Evolutionary conservation across 176 grass and related monocot species (phyloP), one percentile per base, ranked within the genome.

Genomic region (Musa beccarii): DNA sequence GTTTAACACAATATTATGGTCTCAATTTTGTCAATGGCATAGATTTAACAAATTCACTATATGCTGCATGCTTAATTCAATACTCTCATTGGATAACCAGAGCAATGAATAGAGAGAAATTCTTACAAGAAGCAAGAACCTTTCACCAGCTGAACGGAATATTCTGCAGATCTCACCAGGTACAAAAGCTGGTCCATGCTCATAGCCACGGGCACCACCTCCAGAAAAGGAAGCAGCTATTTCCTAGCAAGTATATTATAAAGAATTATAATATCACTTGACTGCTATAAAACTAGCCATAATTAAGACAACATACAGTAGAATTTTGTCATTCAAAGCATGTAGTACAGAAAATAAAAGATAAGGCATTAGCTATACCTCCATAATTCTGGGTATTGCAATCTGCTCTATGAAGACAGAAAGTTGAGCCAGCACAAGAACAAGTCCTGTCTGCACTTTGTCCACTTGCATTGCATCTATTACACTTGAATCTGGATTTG

Each of bases 161-260:
- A 99, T 66, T 34, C 96, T 86, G 26, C 96, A 99, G 80, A 99
- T 92, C 71, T 94, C 96, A 84, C 96, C 96, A 76, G 96, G 96
- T 20, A 99, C 86, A 84, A 99, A 99, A 81, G 96, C 82, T 74
- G 91, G 96, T 59, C 91, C 96, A 79, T 89, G 85, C 80, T 94
- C 96, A 59, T 87, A 92, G 49, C 80, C 90, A 76, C 81, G 88
- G 59, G 73, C 67, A 24, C 96, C 85, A 59, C 88, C 96, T 74
- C 96, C 91, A 81, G 91, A 99, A 82, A 99, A 99, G 63, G 84
- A 87, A 89, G 85, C 75, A 76, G 96, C 96, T 68, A 99, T 71
- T 81, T 94, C 96, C 96, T 99, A 56, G 54, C 59, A 80, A 64
- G 70, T 73, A 80, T 63, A n/a, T 81, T 22, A 76, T 69, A 54